Conservation (phyloP, 2,329 filamentous ascomycete genomes). For the Xenoacremonium recifei region DNA sequence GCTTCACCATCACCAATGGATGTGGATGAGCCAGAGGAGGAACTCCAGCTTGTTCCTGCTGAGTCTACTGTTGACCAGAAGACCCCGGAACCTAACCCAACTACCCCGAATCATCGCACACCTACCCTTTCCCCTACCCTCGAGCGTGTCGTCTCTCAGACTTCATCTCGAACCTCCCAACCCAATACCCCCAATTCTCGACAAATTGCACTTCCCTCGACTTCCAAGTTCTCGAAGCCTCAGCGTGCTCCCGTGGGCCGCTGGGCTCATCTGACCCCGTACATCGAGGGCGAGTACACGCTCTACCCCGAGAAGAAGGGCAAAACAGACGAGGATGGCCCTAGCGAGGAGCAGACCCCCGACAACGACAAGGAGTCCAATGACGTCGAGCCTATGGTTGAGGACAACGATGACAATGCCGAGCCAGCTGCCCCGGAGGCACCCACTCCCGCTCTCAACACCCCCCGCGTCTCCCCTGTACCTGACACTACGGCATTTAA, state of each 20-base stretch:
- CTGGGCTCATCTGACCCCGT: constrained; percentile 41
- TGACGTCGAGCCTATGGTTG: constrained; percentile 31
- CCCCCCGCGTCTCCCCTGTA: constrained; percentile 38
- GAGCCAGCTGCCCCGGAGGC: constrained; percentile 30
- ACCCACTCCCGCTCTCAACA: constrained; percentile 37
- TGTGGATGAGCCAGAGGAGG: background rate
- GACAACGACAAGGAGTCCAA: constrained; percentile 26
- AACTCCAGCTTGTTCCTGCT: background rate
- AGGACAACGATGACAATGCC: constrained; percentile 31
- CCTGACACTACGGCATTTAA: constrained; percentile 37
- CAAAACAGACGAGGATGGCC: constrained; percentile 30
- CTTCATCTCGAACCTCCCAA: background rate
- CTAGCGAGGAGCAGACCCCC: constrained; percentile 28
- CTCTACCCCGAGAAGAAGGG: constrained; percentile 38
- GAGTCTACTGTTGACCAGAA: background rate
- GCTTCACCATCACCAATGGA: background rate
- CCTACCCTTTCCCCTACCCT: background rate
- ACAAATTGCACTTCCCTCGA: background rate
- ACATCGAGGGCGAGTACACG: constrained; percentile 37
- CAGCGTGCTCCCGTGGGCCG: constrained; percentile 31
- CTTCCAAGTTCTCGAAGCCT: constrained; percentile 14
- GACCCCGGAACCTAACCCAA: background rate
- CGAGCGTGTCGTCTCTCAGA: background rate
- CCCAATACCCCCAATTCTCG: background rate
- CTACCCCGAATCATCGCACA: background rate